These are phyloP conservation scores for Blastobotrys indianensis DNA, from an alignment of 1,139 yeast species.

Conservation along the genomic window DNA sequence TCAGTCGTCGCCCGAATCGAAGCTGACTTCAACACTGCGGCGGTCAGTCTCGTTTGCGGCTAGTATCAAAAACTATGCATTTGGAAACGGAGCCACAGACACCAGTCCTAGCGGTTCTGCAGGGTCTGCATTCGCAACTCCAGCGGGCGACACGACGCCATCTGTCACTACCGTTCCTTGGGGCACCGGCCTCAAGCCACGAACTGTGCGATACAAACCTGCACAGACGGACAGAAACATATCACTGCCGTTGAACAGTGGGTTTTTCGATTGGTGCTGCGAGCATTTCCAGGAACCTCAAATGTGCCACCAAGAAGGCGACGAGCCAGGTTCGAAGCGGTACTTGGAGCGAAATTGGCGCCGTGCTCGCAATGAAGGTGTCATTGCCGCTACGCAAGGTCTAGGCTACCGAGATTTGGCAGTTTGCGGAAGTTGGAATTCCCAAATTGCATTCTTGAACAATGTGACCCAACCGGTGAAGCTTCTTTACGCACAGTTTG, in stretches of 20 bases:
- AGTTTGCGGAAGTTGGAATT: conserved; percentile 79
- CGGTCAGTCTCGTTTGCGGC: conserved; percentile 37
- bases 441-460: conserved; percentile 54
- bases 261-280: conserved; percentile 79
- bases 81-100: conserved; percentile 19
- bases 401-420: conserved; percentile 67
- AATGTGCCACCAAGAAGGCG: conserved; percentile 77
- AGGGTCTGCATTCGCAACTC: conserved; percentile 9
- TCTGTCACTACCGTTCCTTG: conserved; percentile 27
- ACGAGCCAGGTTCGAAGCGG: conserved; percentile 89
- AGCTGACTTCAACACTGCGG: conserved; percentile 26
- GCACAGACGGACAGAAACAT: conserved; percentile 17
- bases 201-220: conserved; percentile 27
- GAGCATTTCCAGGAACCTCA: conserved; percentile 98
- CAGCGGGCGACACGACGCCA: conserved; percentile 15
- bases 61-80: conserved; percentile 31
- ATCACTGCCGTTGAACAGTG: conserved; percentile 53
- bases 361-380: conserved; percentile 77
- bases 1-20: conserved; percentile 14
- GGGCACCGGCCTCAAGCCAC: conserved; percentile 30
- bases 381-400: conserved; percentile 83
- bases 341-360: conserved; percentile 84
- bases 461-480: conserved; percentile 76
- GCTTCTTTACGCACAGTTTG: conserved; percentile 83
- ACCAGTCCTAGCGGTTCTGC: conserved; percentile 8